A percentile compares a stretch with the other conserved stretches of the same genome.
phyloP scores from a whole-genome alignment of 164 flowering plant genomes.

The Aristolochia californica region DNA sequence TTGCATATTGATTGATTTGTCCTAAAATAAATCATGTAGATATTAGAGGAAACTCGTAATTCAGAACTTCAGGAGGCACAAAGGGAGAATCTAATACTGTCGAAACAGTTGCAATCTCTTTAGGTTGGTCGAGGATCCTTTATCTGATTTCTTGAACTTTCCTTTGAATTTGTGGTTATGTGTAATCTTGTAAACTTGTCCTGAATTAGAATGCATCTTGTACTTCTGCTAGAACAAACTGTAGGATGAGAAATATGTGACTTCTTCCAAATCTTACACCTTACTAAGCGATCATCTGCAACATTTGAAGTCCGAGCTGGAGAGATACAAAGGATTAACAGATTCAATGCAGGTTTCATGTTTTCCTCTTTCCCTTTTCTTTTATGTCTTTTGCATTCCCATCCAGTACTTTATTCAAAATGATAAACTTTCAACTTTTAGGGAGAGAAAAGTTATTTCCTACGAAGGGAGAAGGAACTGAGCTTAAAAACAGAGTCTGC shows the following conservation, averaged over 20 bases:
- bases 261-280: constrained; percentile 56
- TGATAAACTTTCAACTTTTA: constrained; percentile 22
- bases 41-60: constrained; percentile 60
- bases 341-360: constrained; percentile 63
- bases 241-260: constrained; percentile 62
- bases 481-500: constrained; percentile 42
- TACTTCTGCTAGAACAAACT: constrained; percentile 45
- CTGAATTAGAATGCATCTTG: not conserved
- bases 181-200: too few species aligned
- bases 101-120: constrained; percentile 61
- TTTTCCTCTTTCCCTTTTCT: constrained; percentile 6
- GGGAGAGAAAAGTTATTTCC: constrained; percentile 65
- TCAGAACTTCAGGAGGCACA: constrained; percentile 76
- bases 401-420: not conserved
- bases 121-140: constrained; percentile 35
- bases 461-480: constrained; percentile 77
- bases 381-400: not conserved
- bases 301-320: constrained; percentile 68
- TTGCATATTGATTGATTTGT: constrained; percentile 3
- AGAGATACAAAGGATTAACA: constrained; percentile 49
- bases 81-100: constrained; percentile 43
- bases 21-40: constrained; percentile 23
- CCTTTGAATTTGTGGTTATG: not conserved
- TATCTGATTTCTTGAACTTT: not conserved
- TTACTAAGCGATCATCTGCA: constrained; percentile 70